Evolutionary conservation across 208 protist species (phyloP), one percentile per base, ranked within the genome.

Genomic region (Trypanosoma avium): DNA sequence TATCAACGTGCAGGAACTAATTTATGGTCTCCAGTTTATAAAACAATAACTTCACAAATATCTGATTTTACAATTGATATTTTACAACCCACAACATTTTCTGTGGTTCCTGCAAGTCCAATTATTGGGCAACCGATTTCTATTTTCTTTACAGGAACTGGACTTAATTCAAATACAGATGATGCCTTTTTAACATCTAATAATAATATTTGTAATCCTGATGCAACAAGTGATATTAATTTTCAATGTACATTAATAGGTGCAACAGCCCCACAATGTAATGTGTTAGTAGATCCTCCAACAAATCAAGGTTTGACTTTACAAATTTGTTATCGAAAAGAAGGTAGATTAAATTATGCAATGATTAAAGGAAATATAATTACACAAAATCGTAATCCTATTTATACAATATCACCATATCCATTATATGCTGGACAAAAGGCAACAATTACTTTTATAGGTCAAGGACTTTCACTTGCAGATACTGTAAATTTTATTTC

Each of bases 71-170:
- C 79, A 24, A 83, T 97, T 36, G 73, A 83, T 24, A 58, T 88
- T 12, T 77, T 97, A 64, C 86, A 97, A 71, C 91, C 91, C 4
- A 84, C 75, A 9, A 54, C 65, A 19, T 94, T 90, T 63, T 85
- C 69, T 7, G 61, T 92, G 12, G 52, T 52, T 7, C 61, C 78
- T 21, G 13, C 76, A 17, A 58, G 13, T 5, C 82, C 88, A 15
- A 42, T 56, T 33, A 67, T 94, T 4, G 91, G 91, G 38, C 55
- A 81, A 50, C 55, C 61, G 3, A 13, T 93, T 17, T 67, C 52
- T 26, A 30, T 97, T 4, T 66, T 66, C 45, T 93, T 97, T 63
- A 58, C 40, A 13, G 91, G 91, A 17, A 72, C 29, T 0, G 86
- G 84, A 0, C 68, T 97, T 8, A 71, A 81, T 64, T 73, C 64